Base-by-base conservation (phyloP, 2,329 filamentous ascomycete genomes). In the Tolypocladium amazonense region DNA sequence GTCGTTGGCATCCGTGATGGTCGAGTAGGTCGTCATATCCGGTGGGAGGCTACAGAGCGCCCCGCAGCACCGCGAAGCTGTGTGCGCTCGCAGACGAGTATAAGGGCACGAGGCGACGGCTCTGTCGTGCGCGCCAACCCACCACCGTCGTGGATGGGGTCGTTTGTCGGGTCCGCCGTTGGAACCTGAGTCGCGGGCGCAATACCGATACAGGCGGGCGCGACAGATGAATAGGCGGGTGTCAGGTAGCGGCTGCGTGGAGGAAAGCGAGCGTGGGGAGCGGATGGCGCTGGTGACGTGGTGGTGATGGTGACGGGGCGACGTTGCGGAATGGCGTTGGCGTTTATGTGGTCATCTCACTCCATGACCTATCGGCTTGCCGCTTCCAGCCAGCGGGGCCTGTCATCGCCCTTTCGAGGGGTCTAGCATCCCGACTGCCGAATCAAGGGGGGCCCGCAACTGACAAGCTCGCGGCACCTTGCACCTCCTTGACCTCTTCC, bases 21-120 rank as follows among this genome's bases (percentile, higher is more conserved):
- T 79, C 58, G 76, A 78, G 69, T 84, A 83, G 65, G 77, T 79
- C 70, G 79, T 77, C 82, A 84, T 84, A 75, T 72, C 73, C 71
- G 62, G 58, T 61, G 55, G 61, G 41, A 33, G 20, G 38, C 11
- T 14, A n/a, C 39, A 27, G 52, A 63, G 27, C 56, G 47, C 23
- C 56, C 27, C 58, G 43, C 43, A 56, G 47, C 53, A 58, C 53
- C 56, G 57, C 54, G 52, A 55, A 35, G 58, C 56, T n/a, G 57
- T 56, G 56, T 53, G 61, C 50, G 43, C 52, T 45, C 55, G 39
- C 55, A 45, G 25, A 8, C n/a, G 55, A n/a, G 23, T 20, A 39
- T 25, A 23, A 35, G 50, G 20, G n/a, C 9, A 35, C 50, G 50
- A n/a, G 56, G 20, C 35, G 43, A 52, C 47, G 27, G 27, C 27